phyloP scores from a whole-genome alignment of 2,329 filamentous ascomycete genomes.

The Penicillium expansum region DNA sequence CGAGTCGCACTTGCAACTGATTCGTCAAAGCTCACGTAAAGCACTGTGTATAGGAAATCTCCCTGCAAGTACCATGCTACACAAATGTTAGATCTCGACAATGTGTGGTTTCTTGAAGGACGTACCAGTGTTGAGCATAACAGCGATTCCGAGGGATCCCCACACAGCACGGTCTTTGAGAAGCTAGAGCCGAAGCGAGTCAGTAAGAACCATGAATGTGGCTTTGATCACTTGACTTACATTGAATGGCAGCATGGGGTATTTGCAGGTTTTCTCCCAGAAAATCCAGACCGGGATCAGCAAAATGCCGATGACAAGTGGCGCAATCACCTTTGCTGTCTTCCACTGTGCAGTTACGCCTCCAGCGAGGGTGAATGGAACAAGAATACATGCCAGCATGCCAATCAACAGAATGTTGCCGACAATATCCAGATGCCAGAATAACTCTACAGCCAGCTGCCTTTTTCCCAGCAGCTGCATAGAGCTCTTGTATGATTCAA shows the following conservation, averaged over 20 bases:
- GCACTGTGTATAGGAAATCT: slow-evolving; percentile 63
- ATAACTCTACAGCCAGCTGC: slow-evolving; percentile 46
- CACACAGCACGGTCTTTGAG: slow-evolving; percentile 65
- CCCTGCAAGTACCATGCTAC: slow-evolving; percentile 61
- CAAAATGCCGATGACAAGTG: slow-evolving; percentile 52
- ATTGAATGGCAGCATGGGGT: slow-evolving; percentile 59
- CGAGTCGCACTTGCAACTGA: slow-evolving; percentile 56
- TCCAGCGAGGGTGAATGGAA: slow-evolving; percentile 58
- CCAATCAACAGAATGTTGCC: slow-evolving; percentile 54
- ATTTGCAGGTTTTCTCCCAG: slow-evolving; percentile 54
- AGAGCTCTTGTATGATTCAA: slow-evolving; percentile 47
- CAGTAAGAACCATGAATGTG: background rate
- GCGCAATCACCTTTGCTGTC: slow-evolving; percentile 51
- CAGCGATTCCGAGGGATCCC: slow-evolving; percentile 59
- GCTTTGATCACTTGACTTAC: slow-evolving; percentile 16
- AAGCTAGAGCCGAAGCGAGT: slow-evolving; percentile 31
- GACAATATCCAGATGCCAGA: slow-evolving; percentile 56
- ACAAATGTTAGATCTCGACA: slow-evolving; percentile 22
- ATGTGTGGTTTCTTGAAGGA: background rate
- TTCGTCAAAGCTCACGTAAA: slow-evolving; percentile 61
- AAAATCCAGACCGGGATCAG: slow-evolving; percentile 51
- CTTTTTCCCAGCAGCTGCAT: slow-evolving; percentile 43
- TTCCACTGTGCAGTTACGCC: slow-evolving; percentile 51
- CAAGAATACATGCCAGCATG: slow-evolving; percentile 53
- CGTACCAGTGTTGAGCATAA: slow-evolving; percentile 30